Base-by-base conservation (phyloP, 768 basidiomycete species). In the Daedaleopsis sinensis region DNA sequence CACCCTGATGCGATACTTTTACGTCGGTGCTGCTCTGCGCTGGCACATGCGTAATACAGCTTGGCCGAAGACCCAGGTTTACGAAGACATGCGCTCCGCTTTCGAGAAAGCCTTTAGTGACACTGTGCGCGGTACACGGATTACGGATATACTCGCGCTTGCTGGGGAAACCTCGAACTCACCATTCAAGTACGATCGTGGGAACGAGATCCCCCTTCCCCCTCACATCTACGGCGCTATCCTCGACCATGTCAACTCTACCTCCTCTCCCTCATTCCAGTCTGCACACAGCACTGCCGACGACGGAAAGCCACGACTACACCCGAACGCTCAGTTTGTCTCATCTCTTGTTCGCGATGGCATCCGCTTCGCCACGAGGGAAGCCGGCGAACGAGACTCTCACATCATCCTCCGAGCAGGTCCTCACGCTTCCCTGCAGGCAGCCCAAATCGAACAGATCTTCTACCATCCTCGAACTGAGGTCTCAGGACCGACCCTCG, bases 1-100 rank as follows among this genome's bases (percentile, higher is more conserved):
- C 11, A 56, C 46, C n/a, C 36, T 56, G 18, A 56, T 56, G 55
- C 32, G 46, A 1, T 23, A 23, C 10, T 56, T 56, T 19, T 56
- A 56, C 18, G 11, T 24, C 2, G 55, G 55, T 8, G n/a, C 46
- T 11, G 44, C 35, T 3, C 13, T 48, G 18, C 44, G 44, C 15
- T 48, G 46, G 46, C 32, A 36, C 1, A 48, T 56, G 32, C 10
- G 1, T 1, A 3, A 27, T 1, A 47, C 32, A 8, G 16, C 1
- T 1, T 56, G 55, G 55, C 55, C 55, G 1, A 18, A 11, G 0
- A 36, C 18, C 1, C 18, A 36, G 4, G n/a, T 1, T 1, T 56
- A 19, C 46, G 0, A 36, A 0, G 35, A 47, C 5, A 48, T 56
- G 44, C 1, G 47, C 0, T 3, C 10, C 1, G 32, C 12, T 0